phyloP scores from a whole-genome alignment of 129 eudicot genomes.

The Lactuca saligna region DNA sequence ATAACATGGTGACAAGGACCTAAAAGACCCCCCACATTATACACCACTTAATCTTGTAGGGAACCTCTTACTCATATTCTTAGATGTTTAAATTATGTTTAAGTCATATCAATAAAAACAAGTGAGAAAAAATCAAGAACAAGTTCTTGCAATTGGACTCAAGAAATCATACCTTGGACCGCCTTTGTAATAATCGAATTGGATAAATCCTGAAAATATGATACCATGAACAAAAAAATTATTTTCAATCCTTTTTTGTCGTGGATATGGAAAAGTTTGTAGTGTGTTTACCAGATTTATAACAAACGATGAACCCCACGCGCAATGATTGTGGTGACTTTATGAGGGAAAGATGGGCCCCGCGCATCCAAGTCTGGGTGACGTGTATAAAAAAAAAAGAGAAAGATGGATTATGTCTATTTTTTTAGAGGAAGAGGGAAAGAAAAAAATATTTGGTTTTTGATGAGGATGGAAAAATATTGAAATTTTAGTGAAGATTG shows the following conservation, averaged over 20 bases:
- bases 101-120: conserved; percentile 10
- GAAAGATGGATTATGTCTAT: no score
- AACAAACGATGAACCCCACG: conserved; percentile 87
- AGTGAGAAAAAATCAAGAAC: conserved; percentile 11
- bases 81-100: conserved; percentile 60
- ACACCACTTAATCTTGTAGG: conserved; percentile 80
- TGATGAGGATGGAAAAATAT: no score
- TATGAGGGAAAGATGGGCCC: no score
- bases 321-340: conserved; percentile 62
- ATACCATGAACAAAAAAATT: background rate
- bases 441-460: no score
- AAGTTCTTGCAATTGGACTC: conserved; percentile 1
- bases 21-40: conserved; percentile 50
- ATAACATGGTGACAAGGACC: conserved; percentile 57
- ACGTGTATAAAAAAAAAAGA: no score
- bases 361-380: no score
- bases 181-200: conserved; percentile 72
- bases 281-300: conserved; percentile 60
- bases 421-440: no score
- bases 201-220: conserved; percentile 58
- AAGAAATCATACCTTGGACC: conserved; percentile 59
- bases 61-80: conserved; percentile 93
- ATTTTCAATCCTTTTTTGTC: background rate
- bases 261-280: background rate
- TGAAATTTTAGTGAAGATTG: no score